These are phyloP conservation scores for Fusarium algeriense DNA, from an alignment of 2,329 filamentous ascomycete genomes.

Conservation along the genomic window DNA sequence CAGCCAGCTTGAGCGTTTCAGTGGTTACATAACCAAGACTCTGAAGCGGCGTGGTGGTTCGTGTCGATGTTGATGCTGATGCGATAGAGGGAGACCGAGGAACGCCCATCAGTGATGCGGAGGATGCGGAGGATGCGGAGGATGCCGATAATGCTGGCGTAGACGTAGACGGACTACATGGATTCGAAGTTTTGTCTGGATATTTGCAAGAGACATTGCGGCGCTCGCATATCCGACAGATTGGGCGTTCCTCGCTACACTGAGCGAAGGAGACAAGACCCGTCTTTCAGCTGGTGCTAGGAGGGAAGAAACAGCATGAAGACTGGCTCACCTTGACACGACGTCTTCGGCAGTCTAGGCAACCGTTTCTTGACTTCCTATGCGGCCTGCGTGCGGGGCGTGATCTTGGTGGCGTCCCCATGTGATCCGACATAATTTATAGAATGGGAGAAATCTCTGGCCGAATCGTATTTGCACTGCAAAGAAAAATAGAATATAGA, in stretches of 20 bases:
- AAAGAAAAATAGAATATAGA: too few species aligned
- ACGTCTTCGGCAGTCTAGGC: neutral
- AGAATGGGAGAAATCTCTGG: too few species aligned
- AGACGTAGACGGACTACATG: rapidly evolving
- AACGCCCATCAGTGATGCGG: neutral
- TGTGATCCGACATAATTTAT: neutral
- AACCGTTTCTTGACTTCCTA: neutral
- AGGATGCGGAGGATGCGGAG: too few species aligned
- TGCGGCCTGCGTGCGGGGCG: neutral
- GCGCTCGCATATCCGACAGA: neutral
- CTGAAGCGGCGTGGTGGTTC: neutral
- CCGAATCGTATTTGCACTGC: too few species aligned
- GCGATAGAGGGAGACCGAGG: rapidly evolving
- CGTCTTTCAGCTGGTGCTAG: neutral
- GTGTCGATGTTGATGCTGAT: rapidly evolving
- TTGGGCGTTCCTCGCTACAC: neutral
- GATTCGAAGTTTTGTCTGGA: rapidly evolving
- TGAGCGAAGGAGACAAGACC: neutral
- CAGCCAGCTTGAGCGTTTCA: neutral
- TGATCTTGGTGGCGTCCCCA: neutral
- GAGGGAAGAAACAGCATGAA: too few species aligned
- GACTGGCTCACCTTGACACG: neutral
- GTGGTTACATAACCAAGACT: rapidly evolving
- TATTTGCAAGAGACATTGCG: neutral
- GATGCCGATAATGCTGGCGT: rapidly evolving